Evolutionary conservation across 2,329 filamentous ascomycete genomes (phyloP), one percentile per base, ranked within the genome.

Genomic region (Rhynchosporium secalis): DNA sequence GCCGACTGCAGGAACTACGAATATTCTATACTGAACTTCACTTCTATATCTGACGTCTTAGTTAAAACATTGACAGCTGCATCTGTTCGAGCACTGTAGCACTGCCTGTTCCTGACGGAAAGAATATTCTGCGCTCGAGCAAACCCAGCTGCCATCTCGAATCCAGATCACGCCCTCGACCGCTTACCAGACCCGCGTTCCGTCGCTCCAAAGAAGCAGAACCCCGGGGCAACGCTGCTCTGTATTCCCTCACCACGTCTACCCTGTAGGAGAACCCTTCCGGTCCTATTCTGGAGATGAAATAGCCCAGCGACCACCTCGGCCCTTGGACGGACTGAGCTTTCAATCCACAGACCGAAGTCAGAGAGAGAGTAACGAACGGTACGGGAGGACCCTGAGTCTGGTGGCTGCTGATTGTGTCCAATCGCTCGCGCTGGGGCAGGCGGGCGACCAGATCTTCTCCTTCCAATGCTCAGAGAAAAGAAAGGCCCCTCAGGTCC

Each of bases 401-500:
- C 61, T 64, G 58, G 60, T 20, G 20, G 20, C 20, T 20, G 20
- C 54, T 52, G 49, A 31, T 52, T 52, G 49, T 52, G n/a, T 20
- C 48, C 61, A 48, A 64, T 67, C 63, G 65, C 66, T 66, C 63
- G 67, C 62, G 38, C 56, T 46, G 57, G 67, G 63, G 43, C 56
- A 41, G 58, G 64, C 66, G 61, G 64, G 58, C 60, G 64, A 65
- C 61, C 51, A 48, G 47, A 46, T 31, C 28, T 20, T 58, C 40
- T 46, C 48, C 47, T 63, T 66, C 68, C 59, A 66, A 83, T 84
- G 81, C 78, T 79, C 76, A 79, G 78, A 75, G 80, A 85, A 76
- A 78, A 81, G 76, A 80, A 78, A 75, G 77, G 78, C 76, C 80
- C 82, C 76, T 81, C 82, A 81, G 83, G 83, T 78, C 79, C 81